Base-by-base conservation (phyloP, 2,329 filamentous ascomycete species). In the Ascomycota sp. region DNA sequence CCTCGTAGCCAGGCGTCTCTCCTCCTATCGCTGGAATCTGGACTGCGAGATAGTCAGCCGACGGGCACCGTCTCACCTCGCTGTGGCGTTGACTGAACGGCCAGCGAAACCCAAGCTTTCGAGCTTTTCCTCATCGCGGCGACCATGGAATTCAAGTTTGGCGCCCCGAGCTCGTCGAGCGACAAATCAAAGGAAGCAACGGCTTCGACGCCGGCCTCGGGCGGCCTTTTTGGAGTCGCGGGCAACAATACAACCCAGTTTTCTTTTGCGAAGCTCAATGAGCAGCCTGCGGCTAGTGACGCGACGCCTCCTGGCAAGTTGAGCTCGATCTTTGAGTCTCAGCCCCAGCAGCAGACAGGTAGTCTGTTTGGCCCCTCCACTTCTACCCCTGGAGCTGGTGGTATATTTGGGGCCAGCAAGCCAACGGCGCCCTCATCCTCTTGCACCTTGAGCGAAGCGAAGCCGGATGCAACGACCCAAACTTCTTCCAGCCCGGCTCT, bases 131-230 rank as follows among this genome's bases (percentile, higher is more conserved):
- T 15, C 25, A 7, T n/a, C 25, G 20, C 28, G 31, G 27, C 34
- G 36, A 43, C 32, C 35, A 59, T 58, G 54, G 44, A 51, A 23
- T 57, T 59, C 46, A 50, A 22, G 33, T 57, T 59, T 40, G 45
- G 47, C 36, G 39, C 43, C 32, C 35, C 42, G 34, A 38, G 41
- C 47, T 44, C 49, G 23, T 51, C 50, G 36, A 37, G 43, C 39
- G 48, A 44, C 29, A 37, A 47, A 12, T 36, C 43, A 30, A 42
- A 42, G 36, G 51, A 42, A 33, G 35, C 47, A 7, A 47, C 46
- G 8, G 47, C 43, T 15, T 45, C 52, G 41, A 52, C 56, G 33
- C 54, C 52, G 13, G 51, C 59, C 29, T 40, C 51, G 5, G 51
- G 51, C 10, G 41, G 46, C 13, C 38, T 62, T 7, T 63, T 65